Evolutionary conservation across 805 yeast species (phyloP).

Genomic region (Yamadazyma takamatsuzukensis): DNA sequence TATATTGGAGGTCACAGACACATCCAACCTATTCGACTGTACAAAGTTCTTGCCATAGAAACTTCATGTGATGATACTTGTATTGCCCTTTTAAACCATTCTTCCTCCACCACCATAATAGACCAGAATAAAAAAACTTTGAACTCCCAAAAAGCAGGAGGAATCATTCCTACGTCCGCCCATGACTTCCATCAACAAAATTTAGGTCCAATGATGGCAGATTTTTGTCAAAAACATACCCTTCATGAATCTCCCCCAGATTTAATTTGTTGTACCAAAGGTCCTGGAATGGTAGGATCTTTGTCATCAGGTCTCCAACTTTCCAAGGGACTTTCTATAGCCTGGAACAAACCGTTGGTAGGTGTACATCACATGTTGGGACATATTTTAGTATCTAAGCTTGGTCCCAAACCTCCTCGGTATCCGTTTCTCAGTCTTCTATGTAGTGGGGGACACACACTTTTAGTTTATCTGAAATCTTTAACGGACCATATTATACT

Average conservation of each 20-base stretch:
- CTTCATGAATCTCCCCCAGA: slow-evolving; percentile 47
- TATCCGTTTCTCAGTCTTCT: slow-evolving; percentile 75
- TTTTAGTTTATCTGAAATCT: slow-evolving; percentile 66
- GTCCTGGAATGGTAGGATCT: slow-evolving; percentile 96
- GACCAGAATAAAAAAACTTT: slow-evolving; percentile 65
- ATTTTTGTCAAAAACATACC: slow-evolving; percentile 36
- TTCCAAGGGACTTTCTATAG: slow-evolving; percentile 81
- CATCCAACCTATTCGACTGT: slow-evolving; percentile 28
- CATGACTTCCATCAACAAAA: slow-evolving; percentile 68
- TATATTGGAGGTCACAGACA: too few species aligned
- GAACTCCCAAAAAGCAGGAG: slow-evolving; percentile 66
- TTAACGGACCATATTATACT: slow-evolving; percentile 67
- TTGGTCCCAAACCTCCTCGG: slow-evolving; percentile 31
- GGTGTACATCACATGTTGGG: slow-evolving; percentile 98
- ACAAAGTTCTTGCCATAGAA: slow-evolving; percentile 80
- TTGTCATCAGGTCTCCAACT: slow-evolving; percentile 76
- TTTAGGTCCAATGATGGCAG: slow-evolving; percentile 49
- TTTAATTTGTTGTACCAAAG: slow-evolving; percentile 84
- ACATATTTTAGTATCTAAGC: slow-evolving; percentile 58
- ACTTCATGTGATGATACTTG: slow-evolving; percentile 96
- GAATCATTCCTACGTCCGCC: slow-evolving; percentile 85
- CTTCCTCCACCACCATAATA: slow-evolving; percentile 51
- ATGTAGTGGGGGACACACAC: slow-evolving; percentile 93
- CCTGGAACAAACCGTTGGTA: slow-evolving; percentile 70
- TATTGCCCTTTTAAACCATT: slow-evolving; percentile 38